Evolutionary conservation across 1,139 yeast genomes (phyloP).

Genomic region (Schizosaccharomyces versatilis): DNA sequence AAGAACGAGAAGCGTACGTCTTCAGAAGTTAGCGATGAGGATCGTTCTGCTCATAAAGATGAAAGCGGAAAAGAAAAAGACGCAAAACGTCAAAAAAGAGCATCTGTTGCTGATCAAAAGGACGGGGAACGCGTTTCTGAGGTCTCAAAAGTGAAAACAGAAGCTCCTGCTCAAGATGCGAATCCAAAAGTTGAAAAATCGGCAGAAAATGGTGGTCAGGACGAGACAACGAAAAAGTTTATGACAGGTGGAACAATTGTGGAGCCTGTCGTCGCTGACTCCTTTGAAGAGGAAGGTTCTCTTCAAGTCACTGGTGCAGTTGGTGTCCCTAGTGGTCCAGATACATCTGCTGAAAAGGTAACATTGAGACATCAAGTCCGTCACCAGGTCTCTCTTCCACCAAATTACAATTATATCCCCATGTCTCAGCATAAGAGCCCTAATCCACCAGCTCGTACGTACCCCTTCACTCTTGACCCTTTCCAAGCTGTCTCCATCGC

Average conservation of each 20-base stretch:
- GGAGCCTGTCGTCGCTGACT: slow-evolving; percentile 61
- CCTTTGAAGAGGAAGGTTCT: slow-evolving; percentile 76
- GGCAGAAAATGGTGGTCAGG: background rate
- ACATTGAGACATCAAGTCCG: slow-evolving; percentile 34
- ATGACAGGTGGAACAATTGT: slow-evolving; percentile 5
- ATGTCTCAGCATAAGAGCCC: slow-evolving; percentile 56
- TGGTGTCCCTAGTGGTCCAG: slow-evolving; percentile 26
- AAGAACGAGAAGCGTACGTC: background rate
- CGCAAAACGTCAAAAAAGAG: background rate
- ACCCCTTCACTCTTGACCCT: slow-evolving; percentile 83
- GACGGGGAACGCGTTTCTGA: background rate
- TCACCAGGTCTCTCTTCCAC: slow-evolving; percentile 93
- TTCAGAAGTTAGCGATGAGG: background rate
- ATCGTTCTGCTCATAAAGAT: background rate
- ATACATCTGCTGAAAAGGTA: slow-evolving; percentile 18
- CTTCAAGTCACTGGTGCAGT: slow-evolving; percentile 64
- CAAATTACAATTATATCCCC: slow-evolving; percentile 67
- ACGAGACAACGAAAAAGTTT: background rate
- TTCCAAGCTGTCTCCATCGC: slow-evolving; percentile 91
- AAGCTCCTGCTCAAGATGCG: background rate
- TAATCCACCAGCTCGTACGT: slow-evolving; percentile 42
- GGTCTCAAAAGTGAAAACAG: background rate
- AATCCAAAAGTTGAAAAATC: background rate
- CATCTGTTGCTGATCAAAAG: background rate
- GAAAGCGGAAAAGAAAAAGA: background rate